Evolutionary conservation across 495 filamentous ascomycete species (phyloP), one percentile per base, ranked within the genome.

Genomic region (Aspergillus nidulans): DNA sequence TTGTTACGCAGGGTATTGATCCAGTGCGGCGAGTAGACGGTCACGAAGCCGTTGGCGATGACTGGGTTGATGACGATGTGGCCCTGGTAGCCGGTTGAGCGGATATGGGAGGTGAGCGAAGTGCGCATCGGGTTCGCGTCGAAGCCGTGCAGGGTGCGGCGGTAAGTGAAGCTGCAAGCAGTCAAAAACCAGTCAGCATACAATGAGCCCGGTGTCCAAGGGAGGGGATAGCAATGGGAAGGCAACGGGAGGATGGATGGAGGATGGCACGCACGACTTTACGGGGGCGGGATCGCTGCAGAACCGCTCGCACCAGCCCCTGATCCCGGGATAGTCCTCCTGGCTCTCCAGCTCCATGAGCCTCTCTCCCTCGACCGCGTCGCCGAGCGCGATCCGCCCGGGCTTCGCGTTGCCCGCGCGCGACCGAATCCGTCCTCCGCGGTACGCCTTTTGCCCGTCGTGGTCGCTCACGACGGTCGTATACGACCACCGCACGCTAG

Each of bases 11-110:
- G 55, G 0, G 56, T 66, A 58, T 78, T 78, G 52, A 77, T 71
- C 72, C 72, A 77, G 51, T 77, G 75, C 16, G 75, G 72, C 2
- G 75, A 78, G 57, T 76, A 76, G 32, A 78, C 52, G 16, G 67
- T 71, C 30, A 77, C 56, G 1, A 60, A 62, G 19, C 57, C 36
- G 56, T 74, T 63, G 20, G 63, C 58, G 28, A 65, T 50, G 1
- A 50, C 40, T 3, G 64, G 55, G 0, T 28, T 44, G 47, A 73
- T 58, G 39, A 19, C 26, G 23, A 76, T 61, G 7, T 60, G 52
- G 55, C 75, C 75, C 39, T 58, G 66, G 60, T 78, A 78, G 53
- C 75, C 75, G 20, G 70, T 65, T 9, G 62, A 52, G 32, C 73
- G 74, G 16, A 78, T 69, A 12, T 76, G 70, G 6, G 73, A 71